A percentile compares a stretch with the other conserved stretches of the same genome.
Evolutionary conservation across 352 stramenopile species (phyloP).

Genomic region (Phytophthora aleatoria): DNA sequence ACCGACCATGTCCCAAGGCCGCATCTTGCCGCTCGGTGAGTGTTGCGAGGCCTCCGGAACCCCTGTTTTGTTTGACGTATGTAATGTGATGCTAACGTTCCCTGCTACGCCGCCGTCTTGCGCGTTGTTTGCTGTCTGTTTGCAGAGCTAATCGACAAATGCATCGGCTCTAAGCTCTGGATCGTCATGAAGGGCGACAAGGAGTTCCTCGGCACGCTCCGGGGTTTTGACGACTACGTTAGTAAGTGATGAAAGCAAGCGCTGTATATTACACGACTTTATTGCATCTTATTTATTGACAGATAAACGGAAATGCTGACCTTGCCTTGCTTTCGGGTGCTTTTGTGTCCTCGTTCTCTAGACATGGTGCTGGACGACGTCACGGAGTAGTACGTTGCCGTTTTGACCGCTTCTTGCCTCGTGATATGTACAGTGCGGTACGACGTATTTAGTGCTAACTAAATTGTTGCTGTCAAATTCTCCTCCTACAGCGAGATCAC

Average conservation of each 20-base stretch:
- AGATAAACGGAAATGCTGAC: constrained; percentile 6
- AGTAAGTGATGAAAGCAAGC: constrained; percentile 69
- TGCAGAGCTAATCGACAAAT: constrained; percentile 99
- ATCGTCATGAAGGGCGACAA: constrained; percentile 99
- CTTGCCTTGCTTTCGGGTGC: background rate
- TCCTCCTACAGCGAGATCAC: constrained; percentile 72
- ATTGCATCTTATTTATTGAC: background rate
- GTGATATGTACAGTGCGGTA: background rate
- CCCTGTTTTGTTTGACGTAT: background rate
- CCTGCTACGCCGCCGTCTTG: background rate
- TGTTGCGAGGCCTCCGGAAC: background rate
- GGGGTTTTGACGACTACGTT: constrained; percentile 97
- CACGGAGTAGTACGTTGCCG: constrained; percentile 88
- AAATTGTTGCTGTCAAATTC: background rate
- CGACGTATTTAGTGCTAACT: background rate
- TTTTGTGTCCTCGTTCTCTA: constrained; percentile 26
- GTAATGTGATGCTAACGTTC: background rate
- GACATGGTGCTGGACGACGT: constrained; percentile 95
- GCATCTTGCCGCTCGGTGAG: constrained; percentile 81
- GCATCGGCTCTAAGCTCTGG: constrained; percentile 98
- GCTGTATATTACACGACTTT: background rate
- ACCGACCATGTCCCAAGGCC: constrained; percentile 68
- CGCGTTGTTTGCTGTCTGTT: background rate
- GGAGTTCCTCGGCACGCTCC: constrained; percentile 94
- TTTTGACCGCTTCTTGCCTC: constrained; percentile 7